Conservation (phyloP, 106 monocot genomes). For the Dendrobium officinale region DNA sequence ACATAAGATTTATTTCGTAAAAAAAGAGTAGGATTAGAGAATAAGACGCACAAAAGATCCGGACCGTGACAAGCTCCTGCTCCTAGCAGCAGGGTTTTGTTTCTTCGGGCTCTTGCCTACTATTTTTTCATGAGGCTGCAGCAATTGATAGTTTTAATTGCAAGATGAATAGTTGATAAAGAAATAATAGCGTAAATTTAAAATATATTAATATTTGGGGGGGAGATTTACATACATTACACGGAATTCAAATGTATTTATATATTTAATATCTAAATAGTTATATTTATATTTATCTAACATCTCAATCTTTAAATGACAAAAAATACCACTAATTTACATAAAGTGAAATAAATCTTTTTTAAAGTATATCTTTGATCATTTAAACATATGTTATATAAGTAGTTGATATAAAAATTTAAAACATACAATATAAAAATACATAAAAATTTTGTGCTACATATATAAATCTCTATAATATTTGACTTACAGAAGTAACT, state of each 20-base stretch:
- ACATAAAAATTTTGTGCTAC: no score
- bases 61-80: slow-evolving; percentile 40
- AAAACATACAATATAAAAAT: no score
- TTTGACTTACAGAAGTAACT: slow-evolving; percentile 32
- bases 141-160: background rate
- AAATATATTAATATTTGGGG: background rate
- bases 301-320: no score
- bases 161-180: background rate
- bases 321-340: no score
- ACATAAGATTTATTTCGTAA: background rate
- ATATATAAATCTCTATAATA: no score
- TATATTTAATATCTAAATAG: background rate
- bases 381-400: no score
- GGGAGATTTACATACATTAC: background rate
- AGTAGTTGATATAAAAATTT: no score
- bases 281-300: background rate
- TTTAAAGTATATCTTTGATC: no score
- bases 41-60: slow-evolving; percentile 11
- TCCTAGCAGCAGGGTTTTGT: slow-evolving; percentile 20
- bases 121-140: slow-evolving; percentile 23
- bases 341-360: no score
- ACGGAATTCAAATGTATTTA: background rate
- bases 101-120: slow-evolving; percentile 29
- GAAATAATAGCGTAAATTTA: background rate
- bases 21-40: background rate